Evolutionary conservation across 1,284 basidiomycete species (phyloP).

Genomic region (Papiliotrema fonsecae): DNA sequence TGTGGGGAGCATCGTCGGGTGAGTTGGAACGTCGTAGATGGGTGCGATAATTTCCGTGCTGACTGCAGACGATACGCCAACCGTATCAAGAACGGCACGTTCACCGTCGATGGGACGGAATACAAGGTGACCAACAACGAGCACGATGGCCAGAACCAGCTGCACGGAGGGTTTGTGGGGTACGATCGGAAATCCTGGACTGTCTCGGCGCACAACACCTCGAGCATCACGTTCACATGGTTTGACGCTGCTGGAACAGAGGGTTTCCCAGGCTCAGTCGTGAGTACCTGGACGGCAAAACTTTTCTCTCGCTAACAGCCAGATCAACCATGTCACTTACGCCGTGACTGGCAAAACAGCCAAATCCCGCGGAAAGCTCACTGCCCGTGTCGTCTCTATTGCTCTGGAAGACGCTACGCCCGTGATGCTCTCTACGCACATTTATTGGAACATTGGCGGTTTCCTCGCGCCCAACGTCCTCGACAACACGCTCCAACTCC

Average conservation of each 20-base stretch:
- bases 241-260: slow-evolving; percentile 17
- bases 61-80: slow-evolving; percentile 30
- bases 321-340: slow-evolving; percentile 28
- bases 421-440: slow-evolving; percentile 34
- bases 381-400: slow-evolving; percentile 19
- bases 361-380: slow-evolving; percentile 15
- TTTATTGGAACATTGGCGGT: slow-evolving; percentile 34
- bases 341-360: slow-evolving; percentile 7
- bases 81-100: slow-evolving; percentile 31
- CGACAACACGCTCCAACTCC: slow-evolving; percentile 29
- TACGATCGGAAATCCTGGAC: slow-evolving; percentile 32
- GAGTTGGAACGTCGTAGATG: slow-evolving; percentile 1
- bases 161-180: slow-evolving; percentile 21
- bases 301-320: background rate
- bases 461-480: slow-evolving; percentile 18
- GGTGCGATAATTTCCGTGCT: background rate
- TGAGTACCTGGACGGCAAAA: background rate
- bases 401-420: slow-evolving; percentile 27
- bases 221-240: slow-evolving; percentile 20
- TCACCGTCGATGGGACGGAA: slow-evolving; percentile 19
- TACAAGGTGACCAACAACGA: slow-evolving; percentile 28
- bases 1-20: slow-evolving; percentile 35
- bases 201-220: slow-evolving; percentile 12
- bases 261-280: slow-evolving; percentile 33
- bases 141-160: slow-evolving; percentile 24